Base-by-base conservation (phyloP, 805 yeast genomes). In the Candida nonsorbophila region DNA sequence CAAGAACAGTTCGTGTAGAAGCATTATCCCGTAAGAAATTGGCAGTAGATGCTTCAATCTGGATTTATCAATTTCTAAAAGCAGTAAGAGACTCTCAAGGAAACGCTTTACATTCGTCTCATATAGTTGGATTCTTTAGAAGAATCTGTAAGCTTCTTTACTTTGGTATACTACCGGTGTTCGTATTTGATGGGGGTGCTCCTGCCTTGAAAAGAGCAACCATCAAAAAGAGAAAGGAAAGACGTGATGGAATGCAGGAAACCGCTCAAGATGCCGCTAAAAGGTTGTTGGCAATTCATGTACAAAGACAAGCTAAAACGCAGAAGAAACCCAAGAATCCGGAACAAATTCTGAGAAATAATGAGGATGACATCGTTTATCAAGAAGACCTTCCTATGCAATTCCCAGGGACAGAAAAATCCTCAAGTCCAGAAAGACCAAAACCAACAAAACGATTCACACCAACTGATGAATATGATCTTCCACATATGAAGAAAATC, bases 21-120 rank as follows among this genome's bases (percentile, higher is more conserved):
- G 79, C 94, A 0, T 67, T 92, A 20, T 72, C 83, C 14, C 77
- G 87, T 34, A 82, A 80, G 49, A 66, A 72, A 30, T 62, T 92
- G 44, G 98, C 98, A 0, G 90, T 92, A 6, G 99, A 92, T 65
- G 99, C 98, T 1, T 90, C 97, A 2, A 92, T 92, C 40, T 92
- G 99, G 99, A 83, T 92, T 31, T 92, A 92, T 51, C 99, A 92
- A 53, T 92, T 92, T 49, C 63, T 92, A 40, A 92, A 90, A 52
- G 97, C 97, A 1, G 94, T 92, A 14, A 70, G 97, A 42, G 95
- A 87, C 51, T 59, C 74, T 22, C 81, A 82, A 17, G 98, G 97
- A 6, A 74, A 81, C 35, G 73, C 84, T 1, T 53, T 88, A 36
- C 68, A 72, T 17, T 83, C 78, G 37, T 80, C 96, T 0, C 98